A percentile compares a stretch with the other conserved stretches of the same genome.
Conservation (phyloP, 2,329 filamentous ascomycete species). For the Aspergillus intermedius region DNA sequence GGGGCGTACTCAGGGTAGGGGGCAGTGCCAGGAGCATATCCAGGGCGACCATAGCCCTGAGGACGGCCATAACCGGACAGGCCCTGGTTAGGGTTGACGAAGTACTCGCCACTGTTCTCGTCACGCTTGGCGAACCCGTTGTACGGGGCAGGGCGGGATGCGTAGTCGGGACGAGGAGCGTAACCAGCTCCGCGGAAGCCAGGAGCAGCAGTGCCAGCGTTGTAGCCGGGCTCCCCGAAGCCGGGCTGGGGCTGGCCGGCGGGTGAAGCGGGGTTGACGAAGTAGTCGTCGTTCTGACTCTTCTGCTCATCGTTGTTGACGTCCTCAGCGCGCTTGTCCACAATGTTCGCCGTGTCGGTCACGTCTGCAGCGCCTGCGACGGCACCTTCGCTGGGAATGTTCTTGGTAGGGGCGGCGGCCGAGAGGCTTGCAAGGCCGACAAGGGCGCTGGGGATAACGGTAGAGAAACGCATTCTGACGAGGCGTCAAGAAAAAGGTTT, state of each 20-base stretch:
- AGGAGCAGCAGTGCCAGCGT: too few relatives aligned
- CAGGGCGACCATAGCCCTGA: too few relatives aligned
- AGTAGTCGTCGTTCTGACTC: background rate
- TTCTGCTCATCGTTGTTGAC: background rate
- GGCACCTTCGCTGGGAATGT: too few relatives aligned
- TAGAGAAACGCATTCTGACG: background rate
- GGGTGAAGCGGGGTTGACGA: background rate
- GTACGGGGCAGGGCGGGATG: background rate
- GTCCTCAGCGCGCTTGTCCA: background rate
- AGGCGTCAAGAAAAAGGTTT: background rate
- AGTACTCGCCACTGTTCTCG: background rate
- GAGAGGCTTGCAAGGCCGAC: background rate
- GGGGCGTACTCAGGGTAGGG: background rate
- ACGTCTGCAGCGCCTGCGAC: too few relatives aligned
- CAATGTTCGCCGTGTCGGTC: too few relatives aligned
- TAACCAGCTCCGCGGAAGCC: too few relatives aligned
- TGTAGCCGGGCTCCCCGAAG: too few relatives aligned
- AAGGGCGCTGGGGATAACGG: slow-evolving; percentile 2
- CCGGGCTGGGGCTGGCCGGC: too few relatives aligned
- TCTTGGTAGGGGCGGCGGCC: background rate
- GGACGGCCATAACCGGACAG: too few relatives aligned
- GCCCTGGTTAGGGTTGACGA: background rate
- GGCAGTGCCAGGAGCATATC: background rate
- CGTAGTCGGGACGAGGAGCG: background rate
- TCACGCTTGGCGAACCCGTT: background rate